Evolutionary conservation across 2,329 filamentous ascomycete species (phyloP), one percentile per base, ranked within the genome.

Genomic region (Magnaporthiopsis poae): DNA sequence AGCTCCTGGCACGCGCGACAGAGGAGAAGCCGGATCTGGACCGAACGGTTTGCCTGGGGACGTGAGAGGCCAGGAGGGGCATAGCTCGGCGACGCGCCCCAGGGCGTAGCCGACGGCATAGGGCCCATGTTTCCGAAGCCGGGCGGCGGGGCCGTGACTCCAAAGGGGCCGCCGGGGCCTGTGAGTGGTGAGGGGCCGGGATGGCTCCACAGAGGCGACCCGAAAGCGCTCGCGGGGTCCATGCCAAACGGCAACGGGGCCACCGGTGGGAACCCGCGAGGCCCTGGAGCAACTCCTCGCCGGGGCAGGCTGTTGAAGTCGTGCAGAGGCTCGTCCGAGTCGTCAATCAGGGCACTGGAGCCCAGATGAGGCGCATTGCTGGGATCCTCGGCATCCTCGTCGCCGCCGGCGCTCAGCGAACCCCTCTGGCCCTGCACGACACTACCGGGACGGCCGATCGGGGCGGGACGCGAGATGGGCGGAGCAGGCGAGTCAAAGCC

Each of bases 361-460:
- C 95, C 95, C 33, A 99, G 82, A 71, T 95, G 92, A 68, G 66
- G 61, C 2, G 64, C n/a, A 27, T 33, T 36, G 27, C 62, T 64
- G 25, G 89, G 86, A 69, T 88, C 89, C 66, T 90, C 79, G 63
- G 91, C 86, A 66, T 94, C 91, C 27, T 92, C 80, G 66, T 89
- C 87, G 35, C 80, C 78, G 33, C 82, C 81, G 1, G 75, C 73
- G 12, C 67, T 68, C 11, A 73, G 73, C 68, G 72, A 67, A 63
- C 72, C 72, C 64, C 79, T 79, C 61, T 81, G 82, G 18, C 83
- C 84, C 62, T 84, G 82, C 21, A 82, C 83, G 31, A 86, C 86
- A 75, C 92, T 96, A 21, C 88, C 88, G 0, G 95, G 94, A 46
- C 92, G 86, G 69, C 94, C 91, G 69, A 98, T 97, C 0, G 94